Evolutionary conservation across 208 protist genomes (phyloP).

Genomic region (Vickermania spadyakhi): DNA sequence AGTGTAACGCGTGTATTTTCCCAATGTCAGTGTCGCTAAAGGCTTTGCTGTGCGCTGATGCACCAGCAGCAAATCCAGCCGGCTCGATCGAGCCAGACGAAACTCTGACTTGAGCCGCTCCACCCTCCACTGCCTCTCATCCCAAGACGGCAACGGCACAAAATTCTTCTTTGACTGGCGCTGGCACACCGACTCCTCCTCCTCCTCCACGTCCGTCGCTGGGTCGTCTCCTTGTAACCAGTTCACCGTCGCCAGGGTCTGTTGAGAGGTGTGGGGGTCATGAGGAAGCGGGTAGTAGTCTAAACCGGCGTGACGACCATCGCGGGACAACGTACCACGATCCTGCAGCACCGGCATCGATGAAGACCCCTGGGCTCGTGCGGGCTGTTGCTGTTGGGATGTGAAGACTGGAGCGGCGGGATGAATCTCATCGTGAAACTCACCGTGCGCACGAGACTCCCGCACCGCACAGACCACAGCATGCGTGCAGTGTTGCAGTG

Average conservation of each 20-base stretch:
- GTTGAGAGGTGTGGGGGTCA: neutral
- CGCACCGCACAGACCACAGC: slow-evolving; percentile 48
- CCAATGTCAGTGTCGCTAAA: slow-evolving; percentile 39
- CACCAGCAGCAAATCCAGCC: slow-evolving; percentile 59
- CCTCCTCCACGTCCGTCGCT: neutral
- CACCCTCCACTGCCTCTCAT: slow-evolving; percentile 37
- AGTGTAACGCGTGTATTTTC: neutral
- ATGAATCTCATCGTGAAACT: slow-evolving; percentile 43
- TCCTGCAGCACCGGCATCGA: neutral
- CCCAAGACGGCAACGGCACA: slow-evolving; percentile 15
- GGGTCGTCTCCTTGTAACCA: neutral
- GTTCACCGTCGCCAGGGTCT: neutral
- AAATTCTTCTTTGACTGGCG: neutral
- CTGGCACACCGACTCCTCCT: neutral
- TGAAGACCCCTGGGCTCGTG: neutral
- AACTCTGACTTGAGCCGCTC: slow-evolving; percentile 67
- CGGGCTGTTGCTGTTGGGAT: neutral
- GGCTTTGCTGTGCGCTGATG: slow-evolving; percentile 33
- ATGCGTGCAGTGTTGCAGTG: slow-evolving; percentile 35
- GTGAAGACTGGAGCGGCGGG: neutral
- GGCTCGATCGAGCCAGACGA: slow-evolving; percentile 35
- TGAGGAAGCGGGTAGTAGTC: neutral
- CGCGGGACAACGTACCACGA: neutral
- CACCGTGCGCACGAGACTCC: slow-evolving; percentile 43
- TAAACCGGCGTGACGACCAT: neutral